Evolutionary conservation across 768 basidiomycete species (phyloP).

Genomic region (Multifurca ochricompacta): DNA sequence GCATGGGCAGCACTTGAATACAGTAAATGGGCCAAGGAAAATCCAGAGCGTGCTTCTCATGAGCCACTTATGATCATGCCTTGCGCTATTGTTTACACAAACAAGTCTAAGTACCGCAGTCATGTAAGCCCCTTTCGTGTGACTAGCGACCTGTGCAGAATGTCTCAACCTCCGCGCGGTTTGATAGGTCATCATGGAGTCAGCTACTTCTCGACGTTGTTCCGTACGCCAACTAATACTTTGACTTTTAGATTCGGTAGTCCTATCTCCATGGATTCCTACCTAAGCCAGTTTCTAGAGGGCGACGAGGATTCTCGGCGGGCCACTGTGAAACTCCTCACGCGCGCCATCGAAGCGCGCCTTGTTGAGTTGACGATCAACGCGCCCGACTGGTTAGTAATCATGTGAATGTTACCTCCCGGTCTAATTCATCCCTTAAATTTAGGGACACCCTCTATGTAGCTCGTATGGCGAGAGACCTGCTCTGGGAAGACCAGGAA

Average conservation of each 20-base stretch:
- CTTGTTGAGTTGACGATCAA: constrained; percentile 79
- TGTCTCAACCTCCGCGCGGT: neutral
- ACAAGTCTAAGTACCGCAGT: constrained; percentile 94
- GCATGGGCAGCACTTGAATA: constrained; percentile 96
- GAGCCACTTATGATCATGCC: constrained; percentile 65
- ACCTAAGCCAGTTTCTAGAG: constrained; percentile 71
- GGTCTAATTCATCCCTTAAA: neutral
- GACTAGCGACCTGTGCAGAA: neutral
- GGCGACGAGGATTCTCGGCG: constrained; percentile 59
- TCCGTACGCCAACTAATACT: neutral
- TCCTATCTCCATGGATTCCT: constrained; percentile 70
- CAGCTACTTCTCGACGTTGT: constrained; percentile 25
- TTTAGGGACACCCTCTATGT: constrained; percentile 82
- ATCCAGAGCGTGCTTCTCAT: constrained; percentile 33
- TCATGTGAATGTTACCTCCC: neutral
- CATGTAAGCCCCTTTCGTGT: constrained; percentile 44
- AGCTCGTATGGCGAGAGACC: constrained; percentile 86
- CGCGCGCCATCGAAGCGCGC: constrained; percentile 60
- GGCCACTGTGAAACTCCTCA: constrained; percentile 80
- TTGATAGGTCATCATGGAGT: constrained; percentile 65
- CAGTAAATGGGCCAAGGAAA: constrained; percentile 62
- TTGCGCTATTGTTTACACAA: constrained; percentile 85
- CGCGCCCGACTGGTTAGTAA: constrained; percentile 82
- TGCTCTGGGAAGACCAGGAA: constrained; percentile 83
- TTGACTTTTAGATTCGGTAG: constrained; percentile 60